Base-by-base conservation (phyloP, 164 flowering plant species). In the Dillenia turbinata region DNA sequence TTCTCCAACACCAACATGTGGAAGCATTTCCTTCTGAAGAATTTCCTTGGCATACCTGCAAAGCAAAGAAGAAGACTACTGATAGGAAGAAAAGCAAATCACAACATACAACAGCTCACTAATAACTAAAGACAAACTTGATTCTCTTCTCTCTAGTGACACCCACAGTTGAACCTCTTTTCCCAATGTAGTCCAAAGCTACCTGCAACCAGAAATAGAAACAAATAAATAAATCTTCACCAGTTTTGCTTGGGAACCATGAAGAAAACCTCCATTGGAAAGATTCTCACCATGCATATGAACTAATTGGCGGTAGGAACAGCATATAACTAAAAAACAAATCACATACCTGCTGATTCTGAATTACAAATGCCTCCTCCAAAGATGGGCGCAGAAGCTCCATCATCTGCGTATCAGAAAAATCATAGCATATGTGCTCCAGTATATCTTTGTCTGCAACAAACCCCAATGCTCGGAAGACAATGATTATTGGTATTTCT, bases 11-110 rank as follows among this genome's bases (percentile, higher is more conserved):
- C 98, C 98, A 66, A 95, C 99, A 81, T 95, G 99, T 47, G 99
- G 99, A 70, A 95, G 92, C 99, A 95, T 95, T 79, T 92, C 98
- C 62, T 84, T 95, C 59, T 95, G 97, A 57, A 95, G 98, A 63
- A 95, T 95, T 63, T 95, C 99, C 57, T 77, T 86, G 3, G 99
- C 98, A 84, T 94, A 89, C 81, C 97, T 92, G 73, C 3, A 59
- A 62, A 48, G 51, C 0, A 9, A 33, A 49, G 60, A 26, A 2
- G 13, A 54, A 49, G 48, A 26, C 3, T 24, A 24, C 12, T 44
- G 4, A 24, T 5, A 51, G 48, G 47, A 44, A 26, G 53, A 19
- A 14, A 12, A 3, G 44, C 16, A 48, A 16, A 44, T 26, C 51
- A 67, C 19, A 12, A 40, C 10, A 70, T 33, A 1, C 33, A 12